Percentiles rank a stretch among this genome's conserved stretches.
Evolutionary conservation across 169 alveolate species (phyloP).

Genomic region (Eimeria necatrix): DNA sequence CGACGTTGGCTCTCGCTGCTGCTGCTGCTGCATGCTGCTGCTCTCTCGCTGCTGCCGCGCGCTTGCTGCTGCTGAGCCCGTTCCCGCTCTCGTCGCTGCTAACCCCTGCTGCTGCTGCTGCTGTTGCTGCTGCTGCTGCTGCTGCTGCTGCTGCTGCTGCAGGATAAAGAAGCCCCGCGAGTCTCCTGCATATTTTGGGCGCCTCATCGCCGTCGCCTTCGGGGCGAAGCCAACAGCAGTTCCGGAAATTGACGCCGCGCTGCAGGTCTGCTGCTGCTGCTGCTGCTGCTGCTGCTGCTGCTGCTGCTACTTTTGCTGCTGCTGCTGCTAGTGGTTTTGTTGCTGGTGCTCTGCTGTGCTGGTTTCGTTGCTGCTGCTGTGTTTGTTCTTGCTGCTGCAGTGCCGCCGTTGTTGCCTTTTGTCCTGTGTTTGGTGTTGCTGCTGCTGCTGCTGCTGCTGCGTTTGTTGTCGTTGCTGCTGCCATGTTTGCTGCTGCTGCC

Average conservation of each 20-base stretch:
- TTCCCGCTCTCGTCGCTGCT: neutral
- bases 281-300: slow-evolving; percentile 17
- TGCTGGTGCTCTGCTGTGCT: too few species aligned
- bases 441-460: too few species aligned
- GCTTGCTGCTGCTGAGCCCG: neutral
- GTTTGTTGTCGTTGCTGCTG: too few species aligned
- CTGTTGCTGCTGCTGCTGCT: slow-evolving; percentile 13
- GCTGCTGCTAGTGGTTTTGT: neutral
- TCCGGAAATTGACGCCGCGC: slow-evolving; percentile 14
- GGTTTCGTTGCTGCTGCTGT: too few species aligned
- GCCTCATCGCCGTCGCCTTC: slow-evolving; percentile 36
- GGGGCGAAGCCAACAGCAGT: slow-evolving; percentile 63
- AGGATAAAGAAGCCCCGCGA: slow-evolving; percentile 44
- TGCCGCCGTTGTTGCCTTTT: too few species aligned
- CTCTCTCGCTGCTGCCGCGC: too few species aligned
- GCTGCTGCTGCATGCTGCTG: too few species aligned
- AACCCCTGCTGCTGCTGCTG: neutral
- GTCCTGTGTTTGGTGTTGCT: too few species aligned
- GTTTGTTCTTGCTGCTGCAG: too few species aligned
- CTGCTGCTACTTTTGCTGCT: neutral
- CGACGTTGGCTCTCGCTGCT: neutral
- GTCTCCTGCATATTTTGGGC: slow-evolving; percentile 18
- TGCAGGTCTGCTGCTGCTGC: neutral
- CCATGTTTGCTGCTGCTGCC: too few species aligned
- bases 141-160: neutral